A percentile compares a stretch with the other conserved stretches of the same genome.
Conservation (phyloP, 148 eudicot species). For the Fallopia convolvulus region DNA sequence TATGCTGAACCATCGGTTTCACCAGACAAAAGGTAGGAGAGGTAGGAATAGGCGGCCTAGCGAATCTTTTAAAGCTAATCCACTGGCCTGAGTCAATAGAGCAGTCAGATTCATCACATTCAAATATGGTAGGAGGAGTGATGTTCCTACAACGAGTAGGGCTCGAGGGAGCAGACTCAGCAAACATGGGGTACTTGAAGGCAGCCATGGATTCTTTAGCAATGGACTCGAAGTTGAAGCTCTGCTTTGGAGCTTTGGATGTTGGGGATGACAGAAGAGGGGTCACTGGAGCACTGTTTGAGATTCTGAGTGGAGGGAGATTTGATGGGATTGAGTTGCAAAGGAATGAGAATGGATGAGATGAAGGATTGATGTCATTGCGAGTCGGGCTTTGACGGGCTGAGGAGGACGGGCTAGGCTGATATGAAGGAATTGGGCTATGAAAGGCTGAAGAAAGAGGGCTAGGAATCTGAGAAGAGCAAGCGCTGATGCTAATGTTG, state of each 20-base stretch:
- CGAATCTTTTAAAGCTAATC: constrained; percentile 74
- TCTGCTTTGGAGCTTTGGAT: constrained; percentile 38
- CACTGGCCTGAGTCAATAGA: constrained; percentile 83
- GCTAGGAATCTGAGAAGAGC: constrained; percentile 72
- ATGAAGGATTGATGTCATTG: constrained; percentile 29
- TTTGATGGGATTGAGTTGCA: constrained; percentile 52
- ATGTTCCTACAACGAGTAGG: constrained; percentile 53
- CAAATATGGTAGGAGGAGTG: constrained; percentile 76
- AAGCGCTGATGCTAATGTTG: constrained; percentile 35
- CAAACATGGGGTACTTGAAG: constrained; percentile 50
- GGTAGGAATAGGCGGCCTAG: constrained; percentile 46
- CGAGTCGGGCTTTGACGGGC: constrained; percentile 80
- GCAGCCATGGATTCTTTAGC: constrained; percentile 68
- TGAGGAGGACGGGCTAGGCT: constrained; percentile 85
- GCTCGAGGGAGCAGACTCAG: constrained; percentile 90
- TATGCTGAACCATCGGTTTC: constrained; percentile 44
- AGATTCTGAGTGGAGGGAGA: constrained; percentile 86
- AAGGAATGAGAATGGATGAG: constrained; percentile 58
- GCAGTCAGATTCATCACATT: constrained; percentile 87
- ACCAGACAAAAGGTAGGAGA: constrained; percentile 80
- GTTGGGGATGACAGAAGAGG: constrained; percentile 83
- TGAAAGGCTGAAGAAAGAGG: constrained; percentile 82
- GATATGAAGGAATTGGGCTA: constrained; percentile 82
- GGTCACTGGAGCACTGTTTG: constrained; percentile 93
- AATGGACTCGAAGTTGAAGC: constrained; percentile 53